A percentile compares a stretch with the other conserved stretches of the same genome.
Evolutionary conservation across 192 early-diverging fungal genomes (phyloP).

Genomic region (Backusella tuberculispora): DNA sequence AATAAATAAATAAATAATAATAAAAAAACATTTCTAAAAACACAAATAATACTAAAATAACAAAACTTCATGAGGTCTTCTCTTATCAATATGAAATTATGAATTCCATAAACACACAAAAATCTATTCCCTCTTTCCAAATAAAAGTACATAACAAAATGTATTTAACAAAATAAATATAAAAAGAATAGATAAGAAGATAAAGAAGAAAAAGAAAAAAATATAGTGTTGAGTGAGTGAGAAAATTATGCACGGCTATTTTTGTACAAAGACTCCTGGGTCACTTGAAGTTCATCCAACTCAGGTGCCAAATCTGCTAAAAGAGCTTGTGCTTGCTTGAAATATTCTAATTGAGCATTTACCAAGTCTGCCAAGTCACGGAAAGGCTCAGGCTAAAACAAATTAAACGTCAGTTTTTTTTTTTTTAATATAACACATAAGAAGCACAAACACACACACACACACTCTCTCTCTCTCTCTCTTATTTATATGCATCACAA

Average conservation of each 20-base stretch:
- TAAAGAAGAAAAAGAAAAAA: background rate
- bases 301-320: constrained; percentile 84
- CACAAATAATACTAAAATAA: too few relatives aligned
- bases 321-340: constrained; percentile 78
- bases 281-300: constrained; percentile 93
- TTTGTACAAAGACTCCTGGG: constrained; percentile 89
- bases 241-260: constrained; percentile 50
- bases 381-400: constrained; percentile 75
- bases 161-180: background rate
- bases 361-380: constrained; percentile 86
- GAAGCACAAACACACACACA: background rate
- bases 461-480: background rate
- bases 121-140: background rate
- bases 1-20: too few relatives aligned
- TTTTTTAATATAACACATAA: background rate
- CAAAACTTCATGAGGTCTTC: too few relatives aligned
- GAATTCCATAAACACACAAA: too few relatives aligned
- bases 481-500: background rate
- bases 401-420: constrained; percentile 18
- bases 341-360: constrained; percentile 82
- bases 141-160: background rate
- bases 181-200: background rate
- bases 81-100: too few relatives aligned
- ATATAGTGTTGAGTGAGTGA: background rate
- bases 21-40: too few relatives aligned